Evolutionary conservation across 2,329 filamentous ascomycete genomes (phyloP).

Genomic region (Malbranchea cinnamomea): DNA sequence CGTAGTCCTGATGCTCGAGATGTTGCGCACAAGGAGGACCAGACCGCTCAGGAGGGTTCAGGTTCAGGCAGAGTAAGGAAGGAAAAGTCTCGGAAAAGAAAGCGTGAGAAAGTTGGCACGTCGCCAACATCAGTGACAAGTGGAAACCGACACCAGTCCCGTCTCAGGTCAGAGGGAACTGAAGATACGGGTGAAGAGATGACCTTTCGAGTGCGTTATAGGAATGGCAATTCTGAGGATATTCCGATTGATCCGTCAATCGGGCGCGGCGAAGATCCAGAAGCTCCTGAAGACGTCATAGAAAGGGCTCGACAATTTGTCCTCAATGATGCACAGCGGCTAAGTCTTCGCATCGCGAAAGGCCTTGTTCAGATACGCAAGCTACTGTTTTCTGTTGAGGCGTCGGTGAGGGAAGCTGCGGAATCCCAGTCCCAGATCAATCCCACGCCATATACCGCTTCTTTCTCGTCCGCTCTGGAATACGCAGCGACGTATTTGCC

Average conservation of each 20-base stretch:
- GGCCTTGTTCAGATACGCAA: constrained; percentile 39
- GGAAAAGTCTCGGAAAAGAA: constrained; percentile 38
- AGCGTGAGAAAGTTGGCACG: constrained; percentile 36
- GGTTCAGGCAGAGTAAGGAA: constrained; percentile 19
- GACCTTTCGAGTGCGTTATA: constrained; percentile 42
- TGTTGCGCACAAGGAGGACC: constrained; percentile 15
- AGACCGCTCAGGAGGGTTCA: constrained; percentile 14
- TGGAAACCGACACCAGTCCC: constrained; percentile 31
- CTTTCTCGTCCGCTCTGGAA: constrained; percentile 28
- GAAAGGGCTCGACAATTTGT: constrained; percentile 30
- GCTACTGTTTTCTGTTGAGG: constrained; percentile 38
- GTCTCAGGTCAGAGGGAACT: constrained; percentile 30
- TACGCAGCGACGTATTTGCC: constrained; percentile 34
- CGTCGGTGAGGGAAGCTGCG: constrained; percentile 18
- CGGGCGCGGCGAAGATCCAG: constrained; percentile 12
- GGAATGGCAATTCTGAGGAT: constrained; percentile 45
- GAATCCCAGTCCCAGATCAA: constrained; percentile 14
- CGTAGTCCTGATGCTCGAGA: constrained; percentile 42
- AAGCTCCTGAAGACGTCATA: constrained; percentile 19
- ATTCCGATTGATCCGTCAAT: constrained; percentile 34
- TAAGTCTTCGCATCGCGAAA: constrained; percentile 42
- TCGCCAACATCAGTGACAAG: constrained; percentile 30
- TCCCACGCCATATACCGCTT: constrained; percentile 19
- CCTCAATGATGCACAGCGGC: constrained; percentile 37
- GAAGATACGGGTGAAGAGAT: constrained; percentile 27